Percentiles rank a stretch among this genome's conserved stretches.
Conservation (phyloP, 2,329 filamentous ascomycete genomes). For the Lasiodiplodia citricola region DNA sequence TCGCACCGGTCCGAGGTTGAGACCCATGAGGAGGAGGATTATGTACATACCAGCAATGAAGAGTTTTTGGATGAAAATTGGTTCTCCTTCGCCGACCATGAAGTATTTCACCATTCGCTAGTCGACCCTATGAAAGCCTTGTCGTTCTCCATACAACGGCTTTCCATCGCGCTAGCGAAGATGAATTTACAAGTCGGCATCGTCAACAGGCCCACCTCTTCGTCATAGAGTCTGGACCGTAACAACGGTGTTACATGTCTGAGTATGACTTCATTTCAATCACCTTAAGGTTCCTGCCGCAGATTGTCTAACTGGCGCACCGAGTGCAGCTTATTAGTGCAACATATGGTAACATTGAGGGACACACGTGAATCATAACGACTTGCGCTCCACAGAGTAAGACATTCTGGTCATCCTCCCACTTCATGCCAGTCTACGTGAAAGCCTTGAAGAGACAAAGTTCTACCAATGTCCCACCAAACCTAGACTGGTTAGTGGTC, state of each 20-base stretch:
- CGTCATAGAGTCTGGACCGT: conserved; percentile 40
- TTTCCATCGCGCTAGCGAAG: conserved; percentile 19
- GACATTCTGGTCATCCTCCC: neutral
- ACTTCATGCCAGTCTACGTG: neutral
- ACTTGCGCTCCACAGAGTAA: neutral
- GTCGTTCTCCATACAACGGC: conserved; percentile 19
- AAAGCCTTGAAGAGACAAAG: neutral
- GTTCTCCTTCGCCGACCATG: neutral
- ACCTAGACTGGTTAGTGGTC: neutral
- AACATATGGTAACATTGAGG: neutral
- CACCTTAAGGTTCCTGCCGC: neutral
- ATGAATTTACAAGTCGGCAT: conserved; percentile 10
- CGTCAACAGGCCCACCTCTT: conserved; percentile 27
- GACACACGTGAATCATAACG: neutral
- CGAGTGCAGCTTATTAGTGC: neutral
- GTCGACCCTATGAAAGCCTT: conserved; percentile 5
- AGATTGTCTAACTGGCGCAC: neutral
- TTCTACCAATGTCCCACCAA: neutral
- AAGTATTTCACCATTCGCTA: neutral
- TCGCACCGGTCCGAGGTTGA: conserved; percentile 18
- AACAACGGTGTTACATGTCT: conserved; percentile 44
- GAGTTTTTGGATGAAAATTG: neutral
- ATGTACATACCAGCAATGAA: conserved; percentile 22
- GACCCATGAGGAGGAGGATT: conserved; percentile 31
- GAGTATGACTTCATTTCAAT: neutral